A percentile compares a stretch with the other conserved stretches of the same genome.
phyloP scores from a whole-genome alignment of 2,329 filamentous ascomycete species.

The Neocatenulostroma microsporum region DNA sequence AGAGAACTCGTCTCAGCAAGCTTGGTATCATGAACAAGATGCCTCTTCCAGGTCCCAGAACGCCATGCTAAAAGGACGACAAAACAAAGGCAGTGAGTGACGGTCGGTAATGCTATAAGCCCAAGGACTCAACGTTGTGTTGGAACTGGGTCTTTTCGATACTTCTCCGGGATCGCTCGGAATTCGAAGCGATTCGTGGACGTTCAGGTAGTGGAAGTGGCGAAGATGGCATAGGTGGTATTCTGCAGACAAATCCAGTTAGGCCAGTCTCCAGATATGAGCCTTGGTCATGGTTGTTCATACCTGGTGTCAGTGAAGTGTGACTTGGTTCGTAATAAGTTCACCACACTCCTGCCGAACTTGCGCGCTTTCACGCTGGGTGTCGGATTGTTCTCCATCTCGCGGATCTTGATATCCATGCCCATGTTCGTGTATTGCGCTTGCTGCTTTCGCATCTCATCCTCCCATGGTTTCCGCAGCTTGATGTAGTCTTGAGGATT shows the following conservation, averaged over 20 bases:
- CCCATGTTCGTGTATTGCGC: constrained; percentile 13
- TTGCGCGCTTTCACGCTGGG: constrained; percentile 28
- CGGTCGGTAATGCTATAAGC: constrained; percentile 1
- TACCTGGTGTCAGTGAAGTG: constrained; percentile 13
- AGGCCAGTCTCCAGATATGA: too few relatives aligned
- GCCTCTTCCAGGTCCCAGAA: background rate
- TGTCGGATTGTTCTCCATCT: constrained; percentile 24
- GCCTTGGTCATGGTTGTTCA: background rate
- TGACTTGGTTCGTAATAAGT: constrained; percentile 26
- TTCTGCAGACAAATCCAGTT: too few relatives aligned
- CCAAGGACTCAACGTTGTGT: constrained; percentile 8
- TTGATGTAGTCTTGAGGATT: constrained; percentile 26
- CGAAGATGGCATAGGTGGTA: background rate
- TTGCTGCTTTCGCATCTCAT: constrained; percentile 22
- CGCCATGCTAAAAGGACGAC: constrained; percentile 3
- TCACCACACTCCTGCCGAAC: constrained; percentile 28
- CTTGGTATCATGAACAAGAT: constrained; percentile 1
- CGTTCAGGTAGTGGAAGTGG: constrained; percentile 1
- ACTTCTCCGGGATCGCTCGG: constrained; percentile 6
- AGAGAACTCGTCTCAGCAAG: background rate
- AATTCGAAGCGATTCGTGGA: constrained; percentile 1
- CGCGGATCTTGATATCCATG: constrained; percentile 25
- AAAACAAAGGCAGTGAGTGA: background rate
- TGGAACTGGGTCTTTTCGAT: constrained; percentile 11
- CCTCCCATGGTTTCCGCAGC: constrained; percentile 26